phyloP scores from a whole-genome alignment of 1,284 basidiomycete species.

The Rhodotorula mucilaginosa region DNA sequence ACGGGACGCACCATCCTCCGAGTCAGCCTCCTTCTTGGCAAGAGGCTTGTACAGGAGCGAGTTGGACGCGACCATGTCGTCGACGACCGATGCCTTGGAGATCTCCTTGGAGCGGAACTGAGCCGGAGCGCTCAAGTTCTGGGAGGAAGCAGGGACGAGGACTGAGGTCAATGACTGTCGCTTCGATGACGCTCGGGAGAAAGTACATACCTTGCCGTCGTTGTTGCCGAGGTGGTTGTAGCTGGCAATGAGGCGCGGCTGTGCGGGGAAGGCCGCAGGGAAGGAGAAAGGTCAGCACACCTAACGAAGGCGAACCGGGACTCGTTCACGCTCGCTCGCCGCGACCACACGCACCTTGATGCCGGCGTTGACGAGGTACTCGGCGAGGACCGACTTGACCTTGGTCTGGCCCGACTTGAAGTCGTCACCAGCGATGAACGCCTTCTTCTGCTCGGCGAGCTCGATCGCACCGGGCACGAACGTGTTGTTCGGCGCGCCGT shows the following conservation, averaged over 20 bases:
- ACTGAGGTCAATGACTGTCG: too few relatives aligned
- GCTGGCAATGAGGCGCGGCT: constrained; percentile 51
- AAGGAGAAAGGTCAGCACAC: not conserved
- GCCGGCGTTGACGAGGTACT: constrained; percentile 98
- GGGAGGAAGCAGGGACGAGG: not conserved
- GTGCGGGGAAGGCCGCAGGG: not conserved
- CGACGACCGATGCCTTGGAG: constrained; percentile 76
- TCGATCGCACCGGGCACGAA: constrained; percentile 94
- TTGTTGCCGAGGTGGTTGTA: constrained; percentile 99
- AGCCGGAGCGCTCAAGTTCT: constrained; percentile 51
- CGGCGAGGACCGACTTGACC: constrained; percentile 66
- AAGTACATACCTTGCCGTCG: constrained; percentile 59
- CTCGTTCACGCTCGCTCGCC: too few relatives aligned
- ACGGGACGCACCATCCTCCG: constrained; percentile 14
- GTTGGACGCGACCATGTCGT: constrained; percentile 95
- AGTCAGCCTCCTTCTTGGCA: constrained; percentile 43
- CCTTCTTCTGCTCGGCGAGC: constrained; percentile 82
- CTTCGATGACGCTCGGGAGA: too few relatives aligned
- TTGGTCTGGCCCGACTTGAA: constrained; percentile 68
- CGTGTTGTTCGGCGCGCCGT: constrained; percentile 80
- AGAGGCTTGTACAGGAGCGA: constrained; percentile 81
- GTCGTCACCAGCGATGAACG: constrained; percentile 97
- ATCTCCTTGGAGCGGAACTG: constrained; percentile 97
- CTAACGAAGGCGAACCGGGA: not conserved
- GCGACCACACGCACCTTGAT: constrained; percentile 63